Percentiles rank a stretch among this genome's conserved stretches.
These are phyloP conservation scores for Raphidocelis subcapitata DNA, from an alignment of 139 green algal species.

Conservation along the genomic window DNA sequence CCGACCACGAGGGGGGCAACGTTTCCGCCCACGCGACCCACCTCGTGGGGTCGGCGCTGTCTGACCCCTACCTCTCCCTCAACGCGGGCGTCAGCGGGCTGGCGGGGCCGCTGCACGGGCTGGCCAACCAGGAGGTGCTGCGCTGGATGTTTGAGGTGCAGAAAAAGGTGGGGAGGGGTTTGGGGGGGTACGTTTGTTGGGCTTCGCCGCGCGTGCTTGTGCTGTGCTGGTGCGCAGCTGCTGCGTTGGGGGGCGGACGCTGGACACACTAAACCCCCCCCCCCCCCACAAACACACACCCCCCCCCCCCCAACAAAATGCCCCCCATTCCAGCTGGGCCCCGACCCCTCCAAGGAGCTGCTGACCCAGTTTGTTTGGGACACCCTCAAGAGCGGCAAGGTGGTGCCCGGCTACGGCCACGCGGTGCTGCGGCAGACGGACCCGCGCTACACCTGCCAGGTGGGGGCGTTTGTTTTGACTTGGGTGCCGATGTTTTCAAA, in stretches of 20 bases:
- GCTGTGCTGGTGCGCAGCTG: too few relatives aligned
- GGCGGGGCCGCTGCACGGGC: conserved; percentile 94
- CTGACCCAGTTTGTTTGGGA: conserved; percentile 85
- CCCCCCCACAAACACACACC: too few relatives aligned
- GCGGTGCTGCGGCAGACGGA: conserved; percentile 97
- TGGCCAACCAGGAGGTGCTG: conserved; percentile 98
- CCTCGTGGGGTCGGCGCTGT: conserved; percentile 92
- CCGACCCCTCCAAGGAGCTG: conserved; percentile 78
- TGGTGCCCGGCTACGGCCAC: conserved; percentile 97
- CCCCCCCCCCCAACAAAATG: too few relatives aligned
- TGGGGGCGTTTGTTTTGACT: too few relatives aligned
- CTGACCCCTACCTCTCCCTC: conserved; percentile 96
- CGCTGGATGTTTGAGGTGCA: conserved; percentile 82
- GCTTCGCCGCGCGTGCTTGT: too few relatives aligned
- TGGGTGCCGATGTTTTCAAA: too few relatives aligned
- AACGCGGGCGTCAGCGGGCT: conserved; percentile 93
- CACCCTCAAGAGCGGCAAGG: conserved; percentile 93
- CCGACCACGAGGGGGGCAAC: conserved; percentile 91
- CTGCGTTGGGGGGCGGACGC: too few relatives aligned
- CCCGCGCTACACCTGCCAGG: conserved; percentile 93
- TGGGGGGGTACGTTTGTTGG: too few relatives aligned
- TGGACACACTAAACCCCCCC: too few relatives aligned
- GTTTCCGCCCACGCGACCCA: conserved; percentile 94
- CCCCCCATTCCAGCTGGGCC: conserved; percentile 84
- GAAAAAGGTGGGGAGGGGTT: conserved; percentile 52